Evolutionary conservation across 2,329 filamentous ascomycete species (phyloP).

Genomic region (Sporothrix dimorphospora): DNA sequence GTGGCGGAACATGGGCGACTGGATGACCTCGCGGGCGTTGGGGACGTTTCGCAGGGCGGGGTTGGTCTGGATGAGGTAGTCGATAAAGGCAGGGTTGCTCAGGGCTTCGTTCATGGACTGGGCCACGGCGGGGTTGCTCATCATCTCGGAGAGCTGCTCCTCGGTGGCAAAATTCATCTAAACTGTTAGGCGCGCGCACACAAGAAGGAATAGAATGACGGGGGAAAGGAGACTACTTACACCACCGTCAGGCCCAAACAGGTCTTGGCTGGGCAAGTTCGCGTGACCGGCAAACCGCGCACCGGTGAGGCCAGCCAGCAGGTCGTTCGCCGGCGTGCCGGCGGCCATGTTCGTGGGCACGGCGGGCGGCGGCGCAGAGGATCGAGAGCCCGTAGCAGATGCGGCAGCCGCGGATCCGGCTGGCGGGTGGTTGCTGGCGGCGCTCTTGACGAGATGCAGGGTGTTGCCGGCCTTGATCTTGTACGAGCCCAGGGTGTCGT

Average conservation of each 20-base stretch:
- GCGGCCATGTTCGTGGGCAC: conserved; percentile 78
- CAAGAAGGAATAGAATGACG: conserved; percentile 12
- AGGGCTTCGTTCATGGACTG: conserved; percentile 92
- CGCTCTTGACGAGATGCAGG: conserved; percentile 94
- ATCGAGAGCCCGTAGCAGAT: conserved; percentile 40
- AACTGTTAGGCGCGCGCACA: no score
- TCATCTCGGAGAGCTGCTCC: conserved; percentile 80
- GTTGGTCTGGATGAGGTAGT: conserved; percentile 92
- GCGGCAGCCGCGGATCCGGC: conserved; percentile 34
- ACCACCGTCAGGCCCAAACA: conserved; percentile 93
- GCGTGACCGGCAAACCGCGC: conserved; percentile 92
- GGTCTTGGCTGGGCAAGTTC: conserved; percentile 80
- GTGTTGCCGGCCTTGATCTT: conserved; percentile 98
- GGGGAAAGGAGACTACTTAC: conserved; percentile 58
- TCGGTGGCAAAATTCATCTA: conserved; percentile 90
- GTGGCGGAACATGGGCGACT: conserved; percentile 82
- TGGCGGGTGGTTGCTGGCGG: conserved; percentile 75
- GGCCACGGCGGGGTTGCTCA: conserved; percentile 84
- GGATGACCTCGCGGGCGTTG: conserved; percentile 79
- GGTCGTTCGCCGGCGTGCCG: conserved; percentile 77
- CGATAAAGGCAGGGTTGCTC: conserved; percentile 90
- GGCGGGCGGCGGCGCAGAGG: conserved; percentile 57
- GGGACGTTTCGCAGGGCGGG: conserved; percentile 77
- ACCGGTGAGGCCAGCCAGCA: conserved; percentile 85
- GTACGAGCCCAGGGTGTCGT: conserved; percentile 79